Base-by-base conservation (phyloP, 306 rosid genomes). In the Mucuna pruriens region DNA sequence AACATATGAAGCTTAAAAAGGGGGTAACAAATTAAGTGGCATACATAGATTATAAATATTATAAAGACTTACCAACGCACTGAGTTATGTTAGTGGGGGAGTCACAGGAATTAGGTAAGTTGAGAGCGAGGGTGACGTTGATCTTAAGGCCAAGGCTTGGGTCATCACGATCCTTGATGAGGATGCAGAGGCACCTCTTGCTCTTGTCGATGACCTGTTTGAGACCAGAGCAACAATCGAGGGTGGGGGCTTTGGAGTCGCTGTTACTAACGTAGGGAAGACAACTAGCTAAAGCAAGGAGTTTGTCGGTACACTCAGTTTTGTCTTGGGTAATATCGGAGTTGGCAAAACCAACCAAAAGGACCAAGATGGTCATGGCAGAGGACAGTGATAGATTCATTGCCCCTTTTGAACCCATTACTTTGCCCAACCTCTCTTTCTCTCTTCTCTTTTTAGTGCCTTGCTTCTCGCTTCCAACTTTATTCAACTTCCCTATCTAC, bases 161-260 rank as follows among this genome's bases (percentile, higher is more conserved):
- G 75, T 94, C 96, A 42, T 94, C 72, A 36, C 80, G 90, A 38
- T 94, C 97, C 25, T 89, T 92, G 29, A 92, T 82, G 4, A 94
- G 89, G 57, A 94, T 40, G 55, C 97, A 94, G 0, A 94, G 87
- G 58, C 97, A 94, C 29, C 70, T 94, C 76, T 81, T 87, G 85
- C 93, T 88, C 83, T 85, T 90, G 16, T 57, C 57, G 34, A 87
- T 61, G 9, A 92, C 94, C 15, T 72, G 69, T 72, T 87, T 89
- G 16, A 90, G 79, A 1, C 93, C 97, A 15, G 86, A 79, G 85
- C 97, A 94, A 46, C 98, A 94, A 7, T 94, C 97, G 1, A 89
- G 10, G 9, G 92, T 76, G 4, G 99, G 97, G 22, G 78, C 19
- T 71, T 90, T 88, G 51, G 99, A 88, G 5, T 89, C 82, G 0